A percentile compares a stretch with the other conserved stretches of the same genome.
Conservation (phyloP, 2,329 filamentous ascomycete species). For the Colletotrichum agaves region DNA sequence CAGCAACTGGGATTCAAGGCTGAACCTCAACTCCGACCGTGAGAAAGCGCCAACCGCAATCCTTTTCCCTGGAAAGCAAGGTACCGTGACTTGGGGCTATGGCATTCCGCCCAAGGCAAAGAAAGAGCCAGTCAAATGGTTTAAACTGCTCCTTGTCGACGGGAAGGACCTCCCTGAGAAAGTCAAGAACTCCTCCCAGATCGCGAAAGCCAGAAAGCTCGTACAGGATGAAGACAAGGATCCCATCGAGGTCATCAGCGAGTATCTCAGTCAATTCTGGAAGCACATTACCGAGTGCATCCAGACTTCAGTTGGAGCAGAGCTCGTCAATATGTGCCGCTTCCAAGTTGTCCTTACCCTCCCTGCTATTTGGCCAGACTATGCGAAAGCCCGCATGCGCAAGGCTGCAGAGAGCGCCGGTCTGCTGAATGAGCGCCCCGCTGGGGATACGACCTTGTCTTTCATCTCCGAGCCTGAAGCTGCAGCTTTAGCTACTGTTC, state of each 20-base stretch:
- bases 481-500: slow-evolving; percentile 52
- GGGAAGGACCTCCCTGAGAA: slow-evolving; percentile 42
- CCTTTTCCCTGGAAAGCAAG: neutral
- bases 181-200: slow-evolving; percentile 39
- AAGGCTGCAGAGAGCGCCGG: slow-evolving; percentile 49
- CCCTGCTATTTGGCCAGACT: slow-evolving; percentile 58
- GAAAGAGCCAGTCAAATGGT: slow-evolving; percentile 49
- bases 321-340: slow-evolving; percentile 38
- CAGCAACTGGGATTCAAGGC: slow-evolving; percentile 44
- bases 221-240: slow-evolving; percentile 36
- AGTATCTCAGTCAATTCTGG: slow-evolving; percentile 50
- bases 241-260: slow-evolving; percentile 44
- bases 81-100: slow-evolving; percentile 46
- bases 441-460: slow-evolving; percentile 44
- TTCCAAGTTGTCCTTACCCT: slow-evolving; percentile 55
- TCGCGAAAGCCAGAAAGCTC: slow-evolving; percentile 30
- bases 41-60: slow-evolving; percentile 48
- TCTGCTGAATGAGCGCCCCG: slow-evolving; percentile 44
- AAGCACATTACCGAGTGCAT: slow-evolving; percentile 44
- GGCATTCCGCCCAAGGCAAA: slow-evolving; percentile 37
- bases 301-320: slow-evolving; percentile 38
- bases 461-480: slow-evolving; percentile 59
- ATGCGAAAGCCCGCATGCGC: slow-evolving; percentile 50
- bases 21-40: slow-evolving; percentile 41
- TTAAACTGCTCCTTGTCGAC: slow-evolving; percentile 54